Percentiles rank a stretch among this genome's conserved stretches.
Evolutionary conservation across 352 stramenopile species (phyloP).

Genomic region (Pythium rhizo-oryzae): DNA sequence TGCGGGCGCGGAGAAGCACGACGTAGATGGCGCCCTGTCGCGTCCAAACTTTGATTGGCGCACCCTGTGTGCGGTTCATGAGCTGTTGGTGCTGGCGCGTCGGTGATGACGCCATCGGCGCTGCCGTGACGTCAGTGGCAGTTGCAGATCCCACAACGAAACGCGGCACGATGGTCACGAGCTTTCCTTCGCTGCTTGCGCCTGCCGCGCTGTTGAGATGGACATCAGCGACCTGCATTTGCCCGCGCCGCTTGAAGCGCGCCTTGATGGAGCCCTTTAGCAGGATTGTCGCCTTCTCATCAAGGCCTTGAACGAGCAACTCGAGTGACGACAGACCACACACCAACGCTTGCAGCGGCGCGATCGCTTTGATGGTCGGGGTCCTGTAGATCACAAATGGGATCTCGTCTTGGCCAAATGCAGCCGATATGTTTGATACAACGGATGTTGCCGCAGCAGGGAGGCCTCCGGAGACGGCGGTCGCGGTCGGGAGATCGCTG

Average conservation of each 20-base stretch:
- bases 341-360: conserved; percentile 42
- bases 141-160: conserved; percentile 61
- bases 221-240: conserved; percentile 75
- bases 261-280: conserved; percentile 51
- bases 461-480: not conserved
- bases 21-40: conserved; percentile 52
- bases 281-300: conserved; percentile 47
- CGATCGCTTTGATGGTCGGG: conserved; percentile 55
- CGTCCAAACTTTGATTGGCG: conserved; percentile 54
- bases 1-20: conserved; percentile 48
- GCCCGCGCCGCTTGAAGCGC: conserved; percentile 64
- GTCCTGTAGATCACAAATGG: conserved; percentile 74
- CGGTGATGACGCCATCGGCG: not conserved
- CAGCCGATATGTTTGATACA: not conserved
- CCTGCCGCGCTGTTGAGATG: conserved; percentile 20
- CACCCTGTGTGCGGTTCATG: not conserved
- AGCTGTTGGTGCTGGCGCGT: not conserved
- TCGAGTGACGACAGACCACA: conserved; percentile 53
- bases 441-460: not conserved
- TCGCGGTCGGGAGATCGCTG: not conserved
- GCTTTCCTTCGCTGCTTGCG: conserved; percentile 37
- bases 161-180: conserved; percentile 55
- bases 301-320: conserved; percentile 62
- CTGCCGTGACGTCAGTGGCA: conserved; percentile 30
- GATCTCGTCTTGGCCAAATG: conserved; percentile 66